Base-by-base conservation (phyloP, 192 early-diverging fungal genomes). In the Helicostylum pulchrum region DNA sequence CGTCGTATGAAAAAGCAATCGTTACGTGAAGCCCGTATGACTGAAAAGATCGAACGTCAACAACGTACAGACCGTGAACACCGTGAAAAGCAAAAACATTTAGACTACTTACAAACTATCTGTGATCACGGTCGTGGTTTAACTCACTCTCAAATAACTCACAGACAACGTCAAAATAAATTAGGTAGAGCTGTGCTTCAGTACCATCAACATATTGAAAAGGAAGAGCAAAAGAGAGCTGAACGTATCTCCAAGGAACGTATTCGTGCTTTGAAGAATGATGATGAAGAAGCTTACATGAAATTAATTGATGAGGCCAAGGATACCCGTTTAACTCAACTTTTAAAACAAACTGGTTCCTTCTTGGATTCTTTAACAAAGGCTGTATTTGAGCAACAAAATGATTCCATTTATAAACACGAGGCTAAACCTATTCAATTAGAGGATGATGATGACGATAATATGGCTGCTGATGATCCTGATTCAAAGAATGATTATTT, bases 251-350 rank as follows among this genome's bases (percentile, higher is more conserved):
- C 89, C 5, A 88, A 93, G 75, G 97, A 99, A 81, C 94, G 97
- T 93, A 77, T 99, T 34, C 83, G 90, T 67, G 97, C 97, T 31
- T 85, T 99, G 65, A 94, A 92, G 81, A 92, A 87, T 58, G 94
- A 97, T 80, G 95, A 99, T 79, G 97, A 99, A 76, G 96, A 94
- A 54, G 94, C 94, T 2, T 99, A 99, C 74, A 79, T 97, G 73
- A 91, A 93, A 66, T 85, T 99, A 44, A 83, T 99, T 61, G 94
- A 98, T 74, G 80, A 94, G 80, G 90, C 90, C 39, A 99, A 99
- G 76, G 94, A 99, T 72, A 97, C 88, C 30, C 93, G 97, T 71
- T 91, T 99, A 58, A 88, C 90, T 26, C 90, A 94, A 63, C 73
- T 99, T 74, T 80, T 99, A 21, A 78, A 80, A 61, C 95, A 98